Evolutionary conservation across 2,329 filamentous ascomycete genomes (phyloP), one percentile per base, ranked within the genome.

Genomic region (Aspergillus felis): DNA sequence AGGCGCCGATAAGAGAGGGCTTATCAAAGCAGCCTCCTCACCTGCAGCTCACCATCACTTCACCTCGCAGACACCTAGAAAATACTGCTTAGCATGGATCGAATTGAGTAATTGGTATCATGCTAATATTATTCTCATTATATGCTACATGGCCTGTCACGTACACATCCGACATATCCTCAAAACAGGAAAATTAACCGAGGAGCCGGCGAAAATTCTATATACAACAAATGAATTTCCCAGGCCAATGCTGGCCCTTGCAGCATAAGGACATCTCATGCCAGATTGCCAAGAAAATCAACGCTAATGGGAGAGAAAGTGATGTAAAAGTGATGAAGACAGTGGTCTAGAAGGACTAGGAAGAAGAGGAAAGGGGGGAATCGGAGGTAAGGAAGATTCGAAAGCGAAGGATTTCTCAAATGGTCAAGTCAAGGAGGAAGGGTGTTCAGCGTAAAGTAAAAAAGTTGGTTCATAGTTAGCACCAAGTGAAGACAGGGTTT

Each of bases 401-500:
- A 61, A 64, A 61, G 56, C 50, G 59, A 62, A 29, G 57, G 46
- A 57, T 57, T 29, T 12, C 10, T 9, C 28, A 59, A 54, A 59
- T 54, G 50, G 24, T 17, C 28, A 35, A 44, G 55, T 51, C 10
- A 2, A 24, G 44, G 22, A 25, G 2, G 4, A 24, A 50, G 32
- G 32, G 51, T 44, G 51, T 54, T 53, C 24, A 54, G 53, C 42
- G 54, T 32, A 49, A 59, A 53, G 53, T 8, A 49, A 53, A 24
- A 32, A 28, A 44, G 9, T 51, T 27, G 24, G 38, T 29, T 35
- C 22, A 44, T 49, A 48, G 41, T 79, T 79, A 97, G 80, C 94
- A 99, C 90, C 94, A 99, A 48, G 90, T 96, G 76, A 99, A 99
- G 32, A 99, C 92, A 1, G 94, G 94, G 71, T 96, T 95, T 72